Conservation (phyloP, 2,329 filamentous ascomycete genomes). For the Didymella segeticola region DNA sequence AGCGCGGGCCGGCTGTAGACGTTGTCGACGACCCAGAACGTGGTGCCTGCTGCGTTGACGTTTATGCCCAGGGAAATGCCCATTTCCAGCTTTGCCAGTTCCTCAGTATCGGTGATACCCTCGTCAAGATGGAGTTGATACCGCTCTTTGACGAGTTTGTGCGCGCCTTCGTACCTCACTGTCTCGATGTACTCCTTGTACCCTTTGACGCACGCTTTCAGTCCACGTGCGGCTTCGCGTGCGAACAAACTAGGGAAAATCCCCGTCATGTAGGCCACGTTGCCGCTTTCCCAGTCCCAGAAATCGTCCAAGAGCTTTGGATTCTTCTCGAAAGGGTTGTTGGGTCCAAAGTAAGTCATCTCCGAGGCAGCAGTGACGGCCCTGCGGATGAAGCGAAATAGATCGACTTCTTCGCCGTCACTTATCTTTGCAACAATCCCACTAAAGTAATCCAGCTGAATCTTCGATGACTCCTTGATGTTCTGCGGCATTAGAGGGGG, state of each 20-base stretch:
- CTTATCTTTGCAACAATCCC: conserved; percentile 23
- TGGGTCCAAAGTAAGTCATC: conserved; percentile 52
- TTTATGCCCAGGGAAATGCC: conserved; percentile 45
- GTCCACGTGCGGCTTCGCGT: conserved; percentile 48
- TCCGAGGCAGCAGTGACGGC: conserved; percentile 48
- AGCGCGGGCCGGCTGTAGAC: conserved; percentile 52
- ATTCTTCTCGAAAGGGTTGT: conserved; percentile 52
- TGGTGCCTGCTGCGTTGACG: conserved; percentile 52
- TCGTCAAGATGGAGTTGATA: conserved; percentile 21
- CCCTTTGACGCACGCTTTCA: conserved; percentile 38
- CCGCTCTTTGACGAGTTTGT: conserved; percentile 34
- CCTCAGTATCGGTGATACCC: conserved; percentile 21
- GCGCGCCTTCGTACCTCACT: conserved; percentile 28
- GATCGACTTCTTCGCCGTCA: conserved; percentile 40
- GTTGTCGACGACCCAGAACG: conserved; percentile 56
- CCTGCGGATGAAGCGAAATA: conserved; percentile 47
- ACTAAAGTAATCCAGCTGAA: conserved; percentile 47
- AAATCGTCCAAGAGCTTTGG: conserved; percentile 48
- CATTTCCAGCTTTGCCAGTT: conserved; percentile 35
- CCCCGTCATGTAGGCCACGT: conserved; percentile 39
- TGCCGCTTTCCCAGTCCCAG: conserved; percentile 52
- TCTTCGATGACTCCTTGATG: conserved; percentile 44
- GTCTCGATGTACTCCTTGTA: conserved; percentile 38
- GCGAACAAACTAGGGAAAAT: conserved; percentile 48
- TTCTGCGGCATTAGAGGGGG: conserved; percentile 40